phyloP scores from a whole-genome alignment of 208 protist genomes.

The Leishmania arabica region DNA sequence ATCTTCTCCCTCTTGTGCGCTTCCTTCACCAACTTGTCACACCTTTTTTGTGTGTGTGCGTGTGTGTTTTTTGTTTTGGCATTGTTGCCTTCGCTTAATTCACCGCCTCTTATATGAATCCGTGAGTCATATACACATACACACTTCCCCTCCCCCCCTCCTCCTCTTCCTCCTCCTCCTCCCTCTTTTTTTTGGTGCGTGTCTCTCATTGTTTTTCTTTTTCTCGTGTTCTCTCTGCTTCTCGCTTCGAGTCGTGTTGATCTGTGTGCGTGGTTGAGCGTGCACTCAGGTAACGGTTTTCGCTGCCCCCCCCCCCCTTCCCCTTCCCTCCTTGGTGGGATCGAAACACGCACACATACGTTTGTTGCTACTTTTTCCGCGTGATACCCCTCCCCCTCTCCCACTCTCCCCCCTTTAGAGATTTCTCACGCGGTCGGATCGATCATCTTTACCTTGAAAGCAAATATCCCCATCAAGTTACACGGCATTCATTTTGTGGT shows the following conservation, averaged over 20 bases:
- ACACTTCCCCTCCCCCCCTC: not conserved
- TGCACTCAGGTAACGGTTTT: not conserved
- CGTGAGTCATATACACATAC: not conserved
- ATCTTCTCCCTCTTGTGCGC: not conserved
- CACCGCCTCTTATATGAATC: not conserved
- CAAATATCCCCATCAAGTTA: conserved; percentile 1
- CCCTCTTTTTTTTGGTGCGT: not conserved
- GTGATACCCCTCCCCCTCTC: not conserved
- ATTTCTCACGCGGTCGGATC: not conserved
- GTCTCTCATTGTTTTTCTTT: not conserved
- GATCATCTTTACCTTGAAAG: not conserved
- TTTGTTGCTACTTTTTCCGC: not conserved
- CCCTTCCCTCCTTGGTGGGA: not conserved
- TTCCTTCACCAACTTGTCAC: not conserved
- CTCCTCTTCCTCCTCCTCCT: not conserved
- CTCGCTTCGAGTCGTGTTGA: not conserved
- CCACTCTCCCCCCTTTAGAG: not conserved
- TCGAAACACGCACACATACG: not conserved
- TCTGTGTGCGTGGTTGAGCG: not conserved
- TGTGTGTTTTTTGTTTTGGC: not conserved
- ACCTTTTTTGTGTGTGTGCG: not conserved
- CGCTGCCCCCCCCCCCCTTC: no score
- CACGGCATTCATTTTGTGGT: not conserved
- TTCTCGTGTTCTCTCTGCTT: not conserved
- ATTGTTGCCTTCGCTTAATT: not conserved